These are phyloP conservation scores for Trypanosomatidae sp. DNA, from an alignment of 208 protist species.

Conservation along the genomic window DNA sequence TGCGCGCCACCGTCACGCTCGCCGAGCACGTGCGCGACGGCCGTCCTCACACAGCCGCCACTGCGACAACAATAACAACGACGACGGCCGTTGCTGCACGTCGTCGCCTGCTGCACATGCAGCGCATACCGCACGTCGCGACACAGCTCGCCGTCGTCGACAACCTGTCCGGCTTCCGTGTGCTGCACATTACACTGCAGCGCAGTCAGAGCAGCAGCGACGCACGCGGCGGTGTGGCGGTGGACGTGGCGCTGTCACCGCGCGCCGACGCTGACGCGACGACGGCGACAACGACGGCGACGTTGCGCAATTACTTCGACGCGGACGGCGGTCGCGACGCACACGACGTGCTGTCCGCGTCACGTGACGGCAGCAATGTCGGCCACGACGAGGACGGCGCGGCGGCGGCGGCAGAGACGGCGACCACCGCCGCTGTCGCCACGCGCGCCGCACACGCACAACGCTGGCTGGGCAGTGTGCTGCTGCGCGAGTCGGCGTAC, in stretches of 20 bases:
- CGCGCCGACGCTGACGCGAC: background rate
- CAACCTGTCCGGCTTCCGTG: constrained; percentile 24
- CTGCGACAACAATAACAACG: too few relatives aligned
- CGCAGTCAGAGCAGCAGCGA: too few relatives aligned
- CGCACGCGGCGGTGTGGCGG: constrained; percentile 7
- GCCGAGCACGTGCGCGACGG: too few relatives aligned
- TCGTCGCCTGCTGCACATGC: too few relatives aligned
- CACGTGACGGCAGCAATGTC: too few relatives aligned
- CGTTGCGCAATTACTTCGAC: background rate
- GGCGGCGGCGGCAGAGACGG: background rate
- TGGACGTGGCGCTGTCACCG: background rate
- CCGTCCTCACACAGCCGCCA: too few relatives aligned
- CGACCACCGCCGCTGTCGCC: background rate
- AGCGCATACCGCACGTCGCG: too few relatives aligned
- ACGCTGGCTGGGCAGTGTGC: constrained; percentile 42
- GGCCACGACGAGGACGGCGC: background rate
- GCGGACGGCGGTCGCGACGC: background rate
- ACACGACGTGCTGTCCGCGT: too few relatives aligned
- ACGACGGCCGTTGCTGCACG: too few relatives aligned
- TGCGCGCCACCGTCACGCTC: too few relatives aligned
- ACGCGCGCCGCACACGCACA: constrained; percentile 6
- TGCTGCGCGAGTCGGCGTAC: constrained; percentile 61
- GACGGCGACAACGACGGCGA: background rate
- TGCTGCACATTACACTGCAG: constrained; percentile 16
- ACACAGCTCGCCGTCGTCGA: constrained; percentile 25